A percentile compares a stretch with the other conserved stretches of the same genome.
Evolutionary conservation across 2,329 filamentous ascomycete species (phyloP).

Genomic region (Curvularia spicifera): DNA sequence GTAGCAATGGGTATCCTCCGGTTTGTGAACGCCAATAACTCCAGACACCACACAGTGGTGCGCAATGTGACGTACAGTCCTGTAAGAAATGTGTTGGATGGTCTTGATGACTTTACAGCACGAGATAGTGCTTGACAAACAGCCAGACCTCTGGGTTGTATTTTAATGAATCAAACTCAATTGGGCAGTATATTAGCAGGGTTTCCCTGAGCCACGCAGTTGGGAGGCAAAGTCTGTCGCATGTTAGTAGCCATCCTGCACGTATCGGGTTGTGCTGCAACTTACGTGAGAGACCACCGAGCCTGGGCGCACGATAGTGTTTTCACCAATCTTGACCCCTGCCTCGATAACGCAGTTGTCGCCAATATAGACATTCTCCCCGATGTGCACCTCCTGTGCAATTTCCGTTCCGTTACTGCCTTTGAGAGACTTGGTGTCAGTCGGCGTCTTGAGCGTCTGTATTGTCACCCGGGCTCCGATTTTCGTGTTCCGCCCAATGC

Average conservation of each 20-base stretch:
- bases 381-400: slow-evolving; percentile 76
- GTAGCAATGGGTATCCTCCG: slow-evolving; percentile 29
- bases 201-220: slow-evolving; percentile 57
- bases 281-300: slow-evolving; percentile 62
- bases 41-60: slow-evolving; percentile 19
- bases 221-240: slow-evolving; percentile 54
- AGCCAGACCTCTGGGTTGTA: background rate
- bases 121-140: background rate
- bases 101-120: background rate
- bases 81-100: slow-evolving; percentile 2
- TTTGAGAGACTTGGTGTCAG: slow-evolving; percentile 74
- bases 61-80: slow-evolving; percentile 14
- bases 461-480: slow-evolving; percentile 84
- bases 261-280: slow-evolving; percentile 12
- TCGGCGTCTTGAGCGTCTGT: slow-evolving; percentile 74
- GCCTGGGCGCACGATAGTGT: slow-evolving; percentile 61
- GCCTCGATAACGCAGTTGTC: slow-evolving; percentile 66
- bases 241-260: slow-evolving; percentile 20
- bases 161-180: slow-evolving; percentile 22
- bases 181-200: slow-evolving; percentile 47
- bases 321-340: slow-evolving; percentile 61
- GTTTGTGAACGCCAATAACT: slow-evolving; percentile 20
- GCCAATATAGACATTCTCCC: slow-evolving; percentile 72
- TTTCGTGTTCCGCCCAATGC: slow-evolving; percentile 75
- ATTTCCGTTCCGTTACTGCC: slow-evolving; percentile 75